phyloP scores from a whole-genome alignment of 805 yeast genomes.

The Cyberlindnera mrakii region DNA sequence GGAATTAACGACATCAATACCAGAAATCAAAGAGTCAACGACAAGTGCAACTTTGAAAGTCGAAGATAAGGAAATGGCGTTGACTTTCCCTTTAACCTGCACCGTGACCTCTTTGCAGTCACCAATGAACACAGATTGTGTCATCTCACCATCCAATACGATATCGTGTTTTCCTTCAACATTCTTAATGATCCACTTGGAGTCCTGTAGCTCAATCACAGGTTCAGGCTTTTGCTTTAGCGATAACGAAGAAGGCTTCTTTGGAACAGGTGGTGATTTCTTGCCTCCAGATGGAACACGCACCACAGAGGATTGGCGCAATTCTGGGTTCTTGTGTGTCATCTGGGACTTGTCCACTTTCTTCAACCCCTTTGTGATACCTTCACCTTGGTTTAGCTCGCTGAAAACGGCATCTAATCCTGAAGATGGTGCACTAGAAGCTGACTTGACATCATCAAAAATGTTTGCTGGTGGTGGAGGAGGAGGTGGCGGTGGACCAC shows the following conservation, averaged over 20 bases:
- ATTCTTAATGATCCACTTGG: conserved; percentile 86
- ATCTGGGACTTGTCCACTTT: conserved; percentile 90
- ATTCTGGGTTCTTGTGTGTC: conserved; percentile 87
- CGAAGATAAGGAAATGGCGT: conserved; percentile 75
- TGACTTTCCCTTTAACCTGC: conserved; percentile 86
- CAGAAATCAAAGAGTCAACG: conserved; percentile 78
- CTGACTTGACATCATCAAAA: conserved; percentile 35
- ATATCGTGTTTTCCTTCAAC: conserved; percentile 59
- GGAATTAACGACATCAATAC: conserved; percentile 82
- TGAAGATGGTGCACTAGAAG: conserved; percentile 20
- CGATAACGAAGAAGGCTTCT: conserved; percentile 65
- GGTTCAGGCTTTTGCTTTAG: conserved; percentile 47
- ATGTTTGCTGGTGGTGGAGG: conserved; percentile 86
- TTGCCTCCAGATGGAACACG: conserved; percentile 29
- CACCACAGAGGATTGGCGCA: conserved; percentile 55
- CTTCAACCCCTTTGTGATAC: conserved; percentile 76
- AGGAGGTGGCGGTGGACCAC: conserved; percentile 86
- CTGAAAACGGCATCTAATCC: conserved; percentile 82
- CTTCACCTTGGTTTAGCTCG: conserved; percentile 82
- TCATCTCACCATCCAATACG: conserved; percentile 70
- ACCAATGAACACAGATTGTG: conserved; percentile 86
- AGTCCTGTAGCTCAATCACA: conserved; percentile 73
- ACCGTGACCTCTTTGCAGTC: conserved; percentile 68
- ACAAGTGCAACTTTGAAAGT: conserved; percentile 71
- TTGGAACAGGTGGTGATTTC: conserved; percentile 64